These are phyloP conservation scores for Pistacia vera DNA, from an alignment of 345 rosid species.

Conservation along the genomic window DNA sequence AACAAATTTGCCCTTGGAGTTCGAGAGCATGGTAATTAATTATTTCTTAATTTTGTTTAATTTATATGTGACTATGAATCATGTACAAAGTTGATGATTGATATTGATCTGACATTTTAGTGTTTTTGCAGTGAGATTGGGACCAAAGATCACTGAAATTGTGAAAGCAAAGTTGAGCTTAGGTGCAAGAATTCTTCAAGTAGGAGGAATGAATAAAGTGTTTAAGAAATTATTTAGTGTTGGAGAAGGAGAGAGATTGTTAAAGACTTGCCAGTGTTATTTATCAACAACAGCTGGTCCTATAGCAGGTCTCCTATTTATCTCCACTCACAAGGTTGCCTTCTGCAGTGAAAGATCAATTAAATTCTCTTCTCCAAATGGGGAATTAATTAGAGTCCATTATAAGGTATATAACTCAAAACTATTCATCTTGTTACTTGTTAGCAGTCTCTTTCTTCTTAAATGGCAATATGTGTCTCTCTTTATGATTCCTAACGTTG, in stretches of 20 bases:
- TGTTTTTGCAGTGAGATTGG: constrained; percentile 15
- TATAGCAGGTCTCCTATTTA: constrained; percentile 49
- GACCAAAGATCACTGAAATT: constrained; percentile 21
- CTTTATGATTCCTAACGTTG: not conserved
- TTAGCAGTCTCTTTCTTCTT: not conserved
- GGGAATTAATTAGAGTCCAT: constrained; percentile 23
- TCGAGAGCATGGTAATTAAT: constrained; percentile 53
- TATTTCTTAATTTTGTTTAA: not conserved
- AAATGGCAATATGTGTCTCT: not conserved
- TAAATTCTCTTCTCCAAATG: constrained; percentile 27
- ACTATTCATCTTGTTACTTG: not conserved
- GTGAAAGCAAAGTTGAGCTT: constrained; percentile 25
- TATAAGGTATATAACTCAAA: constrained; percentile 30
- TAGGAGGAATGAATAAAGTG: constrained; percentile 44
- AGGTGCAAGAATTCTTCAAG: constrained; percentile 43
- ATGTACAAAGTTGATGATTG: not conserved
- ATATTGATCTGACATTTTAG: not conserved
- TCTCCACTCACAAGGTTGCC: constrained; percentile 43
- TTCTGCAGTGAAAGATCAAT: constrained; percentile 43
- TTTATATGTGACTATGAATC: no score
- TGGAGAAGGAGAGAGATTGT: constrained; percentile 41
- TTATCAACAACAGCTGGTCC: constrained; percentile 51
- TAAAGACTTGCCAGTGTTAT: constrained; percentile 51
- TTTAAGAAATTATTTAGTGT: constrained; percentile 41
- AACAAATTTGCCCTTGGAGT: constrained; percentile 47